Conservation (phyloP, 2,329 filamentous ascomycete genomes). For the Aspergillus quadrilineatus region DNA sequence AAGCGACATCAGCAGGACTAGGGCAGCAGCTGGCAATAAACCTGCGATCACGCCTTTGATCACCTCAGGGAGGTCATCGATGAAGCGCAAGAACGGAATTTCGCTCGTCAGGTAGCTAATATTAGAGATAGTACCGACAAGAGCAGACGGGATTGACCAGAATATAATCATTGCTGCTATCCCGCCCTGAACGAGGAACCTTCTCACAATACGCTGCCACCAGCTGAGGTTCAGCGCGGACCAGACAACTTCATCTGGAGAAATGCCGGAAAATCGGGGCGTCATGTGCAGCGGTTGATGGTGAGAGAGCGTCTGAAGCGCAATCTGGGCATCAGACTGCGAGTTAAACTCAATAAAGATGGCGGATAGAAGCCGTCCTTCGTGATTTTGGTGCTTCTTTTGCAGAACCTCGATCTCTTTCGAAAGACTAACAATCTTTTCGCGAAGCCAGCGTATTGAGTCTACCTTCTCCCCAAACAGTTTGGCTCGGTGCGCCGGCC, state of each 20-base stretch:
- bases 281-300: constrained; percentile 85
- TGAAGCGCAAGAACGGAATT: constrained; percentile 67
- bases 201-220: constrained; percentile 76
- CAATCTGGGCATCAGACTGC: constrained; percentile 79
- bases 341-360: constrained; percentile 87
- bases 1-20: constrained; percentile 82
- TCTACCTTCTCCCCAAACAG: constrained; percentile 82
- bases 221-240: constrained; percentile 74
- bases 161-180: constrained; percentile 80
- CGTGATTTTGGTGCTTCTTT: constrained; percentile 61
- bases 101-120: constrained; percentile 62
- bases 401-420: constrained; percentile 68
- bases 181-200: constrained; percentile 66
- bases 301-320: constrained; percentile 79
- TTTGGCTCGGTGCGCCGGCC: constrained; percentile 70
- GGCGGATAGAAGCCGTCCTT: constrained; percentile 66
- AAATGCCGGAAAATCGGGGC: constrained; percentile 80
- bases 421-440: constrained; percentile 69
- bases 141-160: constrained; percentile 73
- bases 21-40: constrained; percentile 73
- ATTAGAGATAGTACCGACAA: constrained; percentile 87
- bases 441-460: constrained; percentile 81
- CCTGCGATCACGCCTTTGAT: constrained; percentile 81
- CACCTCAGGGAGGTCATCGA: constrained; percentile 65
- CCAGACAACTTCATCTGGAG: constrained; percentile 87